Base-by-base conservation (phyloP, 805 yeast species). In the Spathaspora sp. region DNA sequence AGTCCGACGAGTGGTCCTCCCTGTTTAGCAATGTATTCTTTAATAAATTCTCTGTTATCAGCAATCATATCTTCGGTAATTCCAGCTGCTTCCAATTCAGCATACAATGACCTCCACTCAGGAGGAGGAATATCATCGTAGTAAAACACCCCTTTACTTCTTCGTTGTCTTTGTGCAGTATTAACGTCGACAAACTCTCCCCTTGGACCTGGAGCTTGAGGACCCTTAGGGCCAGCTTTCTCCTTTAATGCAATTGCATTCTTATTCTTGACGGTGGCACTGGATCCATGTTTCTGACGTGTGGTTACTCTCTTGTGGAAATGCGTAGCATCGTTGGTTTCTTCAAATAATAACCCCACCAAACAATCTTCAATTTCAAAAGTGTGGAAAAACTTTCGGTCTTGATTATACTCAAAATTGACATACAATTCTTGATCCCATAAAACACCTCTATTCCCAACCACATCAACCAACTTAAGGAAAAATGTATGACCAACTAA, bases 351-450 rank as follows among this genome's bases (percentile, higher is more conserved):
- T 19, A 94, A 74, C 0, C 98, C 99, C 10, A 84, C 91, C 49
- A 77, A 78, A 64, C 97, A 92, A 19, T 89, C 96, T 60, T 94
- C 98, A 45, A 90, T 75, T 72, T 94, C 99, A 70, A 94, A 94
- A 6, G 96, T 78, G 66, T 94, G 98, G 77, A 94, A 94, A 69
- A 89, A 94, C 40, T 96, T 84, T 31, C 99, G 80, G 67, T 94
- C 99, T 68, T 94, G 98, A 63, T 88, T 82, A 69, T 94, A 94
- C 59, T 86, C 85, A 67, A 94, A 91, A 60, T 89, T 86, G 11
- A 89, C 85, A 61, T 89, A 93, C 47, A 94, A 69, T 68, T 94
- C 99, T 68, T 94, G 99, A 67, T 94, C 99, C 99, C 99, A 94
- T 0, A 94, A 57, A 0, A 94, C 96, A 35, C 98, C 98, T 42